Conservation (phyloP, 306 rosid species). For the Gillenia trifoliata region DNA sequence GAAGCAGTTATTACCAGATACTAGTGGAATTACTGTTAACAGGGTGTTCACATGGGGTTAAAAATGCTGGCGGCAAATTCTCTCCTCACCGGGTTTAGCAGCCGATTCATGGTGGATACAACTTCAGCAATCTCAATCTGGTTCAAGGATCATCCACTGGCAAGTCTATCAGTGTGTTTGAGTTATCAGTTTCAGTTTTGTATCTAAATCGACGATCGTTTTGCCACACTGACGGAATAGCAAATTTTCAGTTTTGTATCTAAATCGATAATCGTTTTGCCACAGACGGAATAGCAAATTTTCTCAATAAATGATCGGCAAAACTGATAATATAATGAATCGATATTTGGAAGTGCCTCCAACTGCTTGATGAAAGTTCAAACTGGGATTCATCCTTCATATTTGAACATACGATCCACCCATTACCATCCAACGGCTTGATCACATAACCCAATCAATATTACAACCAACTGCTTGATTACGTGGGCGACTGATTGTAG, state of each 20-base stretch:
- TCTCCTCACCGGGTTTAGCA: neutral
- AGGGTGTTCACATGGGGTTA: conserved; percentile 28
- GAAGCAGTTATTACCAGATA: conserved; percentile 74
- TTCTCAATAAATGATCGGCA: neutral
- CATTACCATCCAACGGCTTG: too few relatives aligned
- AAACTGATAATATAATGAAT: too few relatives aligned
- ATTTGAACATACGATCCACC: too few relatives aligned
- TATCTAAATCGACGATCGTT: neutral
- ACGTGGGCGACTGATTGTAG: too few relatives aligned
- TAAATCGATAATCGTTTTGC: neutral
- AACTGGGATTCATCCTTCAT: too few relatives aligned
- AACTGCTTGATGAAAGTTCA: too few relatives aligned
- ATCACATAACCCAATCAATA: too few relatives aligned
- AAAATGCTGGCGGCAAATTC: neutral
- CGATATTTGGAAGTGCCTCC: too few relatives aligned
- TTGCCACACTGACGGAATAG: too few relatives aligned
- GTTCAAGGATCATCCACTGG: neutral
- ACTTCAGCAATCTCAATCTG: neutral
- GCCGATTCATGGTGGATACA: neutral
- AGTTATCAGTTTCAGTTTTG: neutral
- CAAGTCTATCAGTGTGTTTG: neutral
- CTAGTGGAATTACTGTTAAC: conserved; percentile 58
- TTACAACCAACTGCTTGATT: too few relatives aligned
- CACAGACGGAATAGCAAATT: neutral
- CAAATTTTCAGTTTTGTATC: neutral